Conservation (phyloP, 2,329 filamentous ascomycete species). For the Dryadomyces quercus-mongolicae region DNA sequence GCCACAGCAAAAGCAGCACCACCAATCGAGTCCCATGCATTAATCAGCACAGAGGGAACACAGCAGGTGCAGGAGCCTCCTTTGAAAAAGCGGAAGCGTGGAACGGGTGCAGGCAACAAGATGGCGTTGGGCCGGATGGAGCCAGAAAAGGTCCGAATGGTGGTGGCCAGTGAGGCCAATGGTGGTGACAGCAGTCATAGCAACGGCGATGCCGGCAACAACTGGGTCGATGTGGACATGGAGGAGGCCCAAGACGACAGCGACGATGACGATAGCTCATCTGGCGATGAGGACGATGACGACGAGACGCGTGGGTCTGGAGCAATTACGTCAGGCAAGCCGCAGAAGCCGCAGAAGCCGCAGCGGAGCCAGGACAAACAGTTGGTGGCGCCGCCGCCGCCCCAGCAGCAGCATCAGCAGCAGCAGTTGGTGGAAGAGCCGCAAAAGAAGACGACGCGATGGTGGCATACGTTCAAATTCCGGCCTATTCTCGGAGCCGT, state of each 20-base stretch:
- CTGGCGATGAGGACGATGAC: slow-evolving; percentile 11
- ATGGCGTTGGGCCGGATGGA: slow-evolving; percentile 34
- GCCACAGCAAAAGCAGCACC: background rate
- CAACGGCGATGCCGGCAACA: slow-evolving; percentile 24
- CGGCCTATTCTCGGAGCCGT: slow-evolving; percentile 74
- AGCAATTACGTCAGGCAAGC: background rate
- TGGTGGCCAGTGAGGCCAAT: slow-evolving; percentile 5
- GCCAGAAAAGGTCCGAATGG: slow-evolving; percentile 29
- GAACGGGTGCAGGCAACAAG: slow-evolving; percentile 39
- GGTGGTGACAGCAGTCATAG: background rate
- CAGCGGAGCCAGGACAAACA: slow-evolving; percentile 16
- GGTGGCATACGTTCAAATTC: slow-evolving; percentile 88
- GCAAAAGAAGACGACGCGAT: slow-evolving; percentile 21
- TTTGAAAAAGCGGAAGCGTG: slow-evolving; percentile 42
- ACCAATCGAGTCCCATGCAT: too few species aligned
- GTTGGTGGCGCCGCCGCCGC: background rate
- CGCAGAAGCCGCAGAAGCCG: slow-evolving; percentile 2
- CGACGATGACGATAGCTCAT: slow-evolving; percentile 14
- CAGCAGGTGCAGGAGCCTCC: background rate
- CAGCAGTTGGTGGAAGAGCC: background rate
- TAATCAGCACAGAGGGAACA: background rate
- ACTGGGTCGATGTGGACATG: slow-evolving; percentile 23
- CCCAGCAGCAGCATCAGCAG: background rate
- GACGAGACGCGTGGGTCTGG: slow-evolving; percentile 13
- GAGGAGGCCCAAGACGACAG: slow-evolving; percentile 24